phyloP scores from a whole-genome alignment of 805 yeast species.

The Wickerhamomyces tratensis region DNA sequence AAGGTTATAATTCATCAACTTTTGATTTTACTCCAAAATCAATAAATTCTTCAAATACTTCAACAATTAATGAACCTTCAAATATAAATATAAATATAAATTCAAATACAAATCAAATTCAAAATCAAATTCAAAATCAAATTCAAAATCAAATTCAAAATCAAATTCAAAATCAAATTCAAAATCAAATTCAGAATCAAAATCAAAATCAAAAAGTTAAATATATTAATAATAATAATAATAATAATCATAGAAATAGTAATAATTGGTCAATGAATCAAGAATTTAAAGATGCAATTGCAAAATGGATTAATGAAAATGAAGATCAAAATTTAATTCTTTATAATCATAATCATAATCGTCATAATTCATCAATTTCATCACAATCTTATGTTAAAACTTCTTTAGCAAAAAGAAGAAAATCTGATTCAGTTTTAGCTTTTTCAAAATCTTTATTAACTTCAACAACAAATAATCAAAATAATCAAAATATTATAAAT shows the following conservation, averaged over 20 bases:
- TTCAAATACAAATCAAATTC: not conserved
- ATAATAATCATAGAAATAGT: no score
- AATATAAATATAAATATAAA: no score
- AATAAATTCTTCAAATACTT: no score
- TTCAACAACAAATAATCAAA: not conserved
- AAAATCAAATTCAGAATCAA: not conserved
- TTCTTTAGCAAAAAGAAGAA: constrained; percentile 13
- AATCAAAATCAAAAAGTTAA: not conserved
- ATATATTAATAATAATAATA: not conserved
- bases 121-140: not conserved
- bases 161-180: not conserved
- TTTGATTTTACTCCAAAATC: no score
- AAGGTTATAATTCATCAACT: no score
- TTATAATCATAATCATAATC: not conserved
- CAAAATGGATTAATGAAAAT: constrained; percentile 16
- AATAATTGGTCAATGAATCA: constrained; percentile 17
- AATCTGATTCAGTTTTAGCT: constrained; percentile 12
- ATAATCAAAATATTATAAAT: not conserved
- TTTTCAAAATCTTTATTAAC: not conserved
- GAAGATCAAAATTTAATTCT: constrained; percentile 2
- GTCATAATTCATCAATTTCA: not conserved
- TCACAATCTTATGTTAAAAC: constrained; percentile 1
- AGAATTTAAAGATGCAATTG: constrained; percentile 17
- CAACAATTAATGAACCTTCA: not conserved
- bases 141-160: not conserved